Conservation (phyloP, 179 eudicot genomes). For the Beta macrorhiza region DNA sequence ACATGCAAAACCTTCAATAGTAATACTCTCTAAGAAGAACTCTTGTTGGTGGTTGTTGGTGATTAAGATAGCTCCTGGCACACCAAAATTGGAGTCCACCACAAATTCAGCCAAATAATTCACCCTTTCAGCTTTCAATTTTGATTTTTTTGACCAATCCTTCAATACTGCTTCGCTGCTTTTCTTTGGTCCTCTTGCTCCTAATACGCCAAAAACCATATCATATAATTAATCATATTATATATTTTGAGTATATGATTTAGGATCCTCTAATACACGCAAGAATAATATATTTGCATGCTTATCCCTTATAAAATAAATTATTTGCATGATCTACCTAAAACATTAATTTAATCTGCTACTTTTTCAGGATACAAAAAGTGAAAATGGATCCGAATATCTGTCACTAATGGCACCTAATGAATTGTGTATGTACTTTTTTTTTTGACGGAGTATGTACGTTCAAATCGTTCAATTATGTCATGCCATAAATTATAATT, state of each 20-base stretch:
- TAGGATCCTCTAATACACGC: constrained; percentile 3
- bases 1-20: constrained; percentile 77
- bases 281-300: neutral
- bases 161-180: constrained; percentile 63
- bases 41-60: constrained; percentile 82
- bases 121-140: constrained; percentile 71
- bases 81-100: constrained; percentile 77
- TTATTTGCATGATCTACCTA: neutral
- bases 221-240: neutral
- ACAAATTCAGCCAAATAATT: constrained; percentile 73
- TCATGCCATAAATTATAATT: neutral
- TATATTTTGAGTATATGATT: neutral
- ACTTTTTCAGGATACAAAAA: too few relatives aligned
- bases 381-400: neutral
- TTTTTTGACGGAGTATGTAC: neutral
- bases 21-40: constrained; percentile 73
- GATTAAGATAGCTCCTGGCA: constrained; percentile 75
- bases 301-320: neutral
- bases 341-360: neutral
- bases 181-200: constrained; percentile 63
- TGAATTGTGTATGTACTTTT: neutral
- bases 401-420: neutral
- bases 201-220: constrained; percentile 32
- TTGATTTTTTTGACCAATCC: constrained; percentile 92
- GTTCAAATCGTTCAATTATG: neutral